Evolutionary conservation across 108 stramenopile genomes (phyloP), one percentile per base, ranked within the genome.

Genomic region (Nitzschia palea): DNA sequence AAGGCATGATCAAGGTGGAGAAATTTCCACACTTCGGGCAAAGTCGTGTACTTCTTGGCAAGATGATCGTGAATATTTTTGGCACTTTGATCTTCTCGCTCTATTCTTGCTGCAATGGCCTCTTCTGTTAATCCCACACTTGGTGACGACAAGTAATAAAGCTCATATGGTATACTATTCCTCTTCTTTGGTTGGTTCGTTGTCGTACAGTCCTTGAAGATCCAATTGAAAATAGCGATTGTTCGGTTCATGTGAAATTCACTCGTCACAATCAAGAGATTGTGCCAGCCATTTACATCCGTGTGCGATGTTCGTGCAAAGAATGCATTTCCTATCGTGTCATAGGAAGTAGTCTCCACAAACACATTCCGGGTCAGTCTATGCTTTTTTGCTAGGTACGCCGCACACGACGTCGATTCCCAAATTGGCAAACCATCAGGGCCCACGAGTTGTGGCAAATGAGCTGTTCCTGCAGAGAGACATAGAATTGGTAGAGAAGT

Each of bases 291-390:
- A 26, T 57, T 74, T 60, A 88, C 58, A 79, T 94, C 93, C 0
- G 89, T 87, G 30, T 86, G 75, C 0, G 62, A 48, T 8, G 89
- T 88, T 55, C 93, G 67, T 0, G 88, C 65, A 67, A 71, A 94
- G 52, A 78, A 94, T 5, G 89, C 89, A 70, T 94, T 94, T 0
- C 83, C 80, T 31, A 94, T 94, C 1, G 93, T 94, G 48, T 94
- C 93, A 63, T 88, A 94, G 12, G 84, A 83, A 28, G 88, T 83
- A 15, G 93, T 94, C 73, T 94, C 93, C 15, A 81, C 86, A 73
- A 61, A 91, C 0, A 94, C 64, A 34, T 80, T 63, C 0, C 67
- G 20, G 18, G 59, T 35, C 27, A 55, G 62, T 20, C n/a, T 44
- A 57, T 76, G 62, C 12, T 69, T 47, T 44, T 65, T 20, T 31